These are phyloP conservation scores for Zygosaccharomyces pseudorouxii DNA, from an alignment of 805 yeast species.

Conservation along the genomic window DNA sequence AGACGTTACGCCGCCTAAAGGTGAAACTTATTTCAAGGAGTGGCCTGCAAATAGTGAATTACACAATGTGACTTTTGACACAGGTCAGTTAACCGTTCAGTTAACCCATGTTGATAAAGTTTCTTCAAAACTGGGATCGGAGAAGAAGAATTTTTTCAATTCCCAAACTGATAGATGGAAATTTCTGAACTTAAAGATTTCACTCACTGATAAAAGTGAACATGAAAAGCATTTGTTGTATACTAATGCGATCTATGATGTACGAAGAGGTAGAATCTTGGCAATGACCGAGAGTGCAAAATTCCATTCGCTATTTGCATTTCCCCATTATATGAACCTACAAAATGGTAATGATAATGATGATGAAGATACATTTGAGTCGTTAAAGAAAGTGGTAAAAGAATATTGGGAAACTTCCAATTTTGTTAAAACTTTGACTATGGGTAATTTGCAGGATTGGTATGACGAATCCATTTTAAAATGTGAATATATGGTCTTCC, in stretches of 20 bases:
- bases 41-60: slow-evolving; percentile 22
- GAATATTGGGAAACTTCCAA: slow-evolving; percentile 44
- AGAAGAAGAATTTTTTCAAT: slow-evolving; percentile 26
- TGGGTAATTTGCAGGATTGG: slow-evolving; percentile 35
- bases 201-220: slow-evolving; percentile 43
- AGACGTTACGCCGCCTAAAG: slow-evolving; percentile 25
- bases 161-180: slow-evolving; percentile 38
- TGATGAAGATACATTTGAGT: slow-evolving; percentile 40
- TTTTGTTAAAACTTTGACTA: slow-evolving; percentile 43
- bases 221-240: slow-evolving; percentile 46
- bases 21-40: slow-evolving; percentile 25
- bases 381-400: slow-evolving; percentile 42
- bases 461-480: slow-evolving; percentile 36
- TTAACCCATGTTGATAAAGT: slow-evolving; percentile 23
- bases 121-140: slow-evolving; percentile 15
- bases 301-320: slow-evolving; percentile 54
- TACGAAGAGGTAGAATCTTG: slow-evolving; percentile 58
- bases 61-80: slow-evolving; percentile 30
- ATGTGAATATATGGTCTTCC: slow-evolving; percentile 69
- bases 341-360: slow-evolving; percentile 43
- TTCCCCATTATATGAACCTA: slow-evolving; percentile 46
- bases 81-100: slow-evolving; percentile 26
- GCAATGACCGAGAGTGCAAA: slow-evolving; percentile 59
- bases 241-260: slow-evolving; percentile 61
- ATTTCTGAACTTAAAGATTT: slow-evolving; percentile 35